phyloP scores from a whole-genome alignment of 1,284 basidiomycete genomes.

The Trichosporon sp. region DNA sequence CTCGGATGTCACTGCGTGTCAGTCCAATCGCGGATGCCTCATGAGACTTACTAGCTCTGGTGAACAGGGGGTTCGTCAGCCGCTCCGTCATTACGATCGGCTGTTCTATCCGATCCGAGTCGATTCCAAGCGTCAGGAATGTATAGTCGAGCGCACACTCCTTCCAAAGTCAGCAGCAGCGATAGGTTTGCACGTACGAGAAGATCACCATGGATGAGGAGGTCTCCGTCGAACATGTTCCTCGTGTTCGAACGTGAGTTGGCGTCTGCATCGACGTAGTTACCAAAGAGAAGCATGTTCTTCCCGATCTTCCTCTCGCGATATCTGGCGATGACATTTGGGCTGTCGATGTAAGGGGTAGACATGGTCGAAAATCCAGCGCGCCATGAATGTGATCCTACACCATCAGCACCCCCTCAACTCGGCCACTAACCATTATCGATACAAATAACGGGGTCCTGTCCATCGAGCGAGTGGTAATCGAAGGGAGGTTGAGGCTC shows the following conservation, averaged over 20 bases:
- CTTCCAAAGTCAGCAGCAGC: conserved; percentile 48
- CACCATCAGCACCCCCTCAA: neutral
- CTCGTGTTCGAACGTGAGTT: conserved; percentile 69
- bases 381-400: conserved; percentile 70
- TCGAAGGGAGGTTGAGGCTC: conserved; percentile 31
- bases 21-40: neutral
- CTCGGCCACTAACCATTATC: conserved; percentile 62
- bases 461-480: conserved; percentile 30
- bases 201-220: conserved; percentile 80
- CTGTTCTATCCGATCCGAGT: conserved; percentile 71
- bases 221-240: conserved; percentile 83
- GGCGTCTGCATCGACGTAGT: conserved; percentile 74
- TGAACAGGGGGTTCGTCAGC: conserved; percentile 82
- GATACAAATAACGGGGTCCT: conserved; percentile 60
- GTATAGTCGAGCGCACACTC: conserved; percentile 92
- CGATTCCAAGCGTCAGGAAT: conserved; percentile 79
- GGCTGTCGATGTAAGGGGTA: conserved; percentile 54
- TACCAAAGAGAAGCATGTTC: conserved; percentile 74
- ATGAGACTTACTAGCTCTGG: conserved; percentile 63
- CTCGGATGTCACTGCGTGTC: conserved; percentile 74
- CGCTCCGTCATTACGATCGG: conserved; percentile 93
- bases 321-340: conserved; percentile 75
- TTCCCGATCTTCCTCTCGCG: conserved; percentile 79
- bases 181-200: conserved; percentile 59
- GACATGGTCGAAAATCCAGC: conserved; percentile 70